Percentiles rank a stretch among this genome's conserved stretches.
phyloP scores from a whole-genome alignment of 331 rosid species.

The Quercus lobata region DNA sequence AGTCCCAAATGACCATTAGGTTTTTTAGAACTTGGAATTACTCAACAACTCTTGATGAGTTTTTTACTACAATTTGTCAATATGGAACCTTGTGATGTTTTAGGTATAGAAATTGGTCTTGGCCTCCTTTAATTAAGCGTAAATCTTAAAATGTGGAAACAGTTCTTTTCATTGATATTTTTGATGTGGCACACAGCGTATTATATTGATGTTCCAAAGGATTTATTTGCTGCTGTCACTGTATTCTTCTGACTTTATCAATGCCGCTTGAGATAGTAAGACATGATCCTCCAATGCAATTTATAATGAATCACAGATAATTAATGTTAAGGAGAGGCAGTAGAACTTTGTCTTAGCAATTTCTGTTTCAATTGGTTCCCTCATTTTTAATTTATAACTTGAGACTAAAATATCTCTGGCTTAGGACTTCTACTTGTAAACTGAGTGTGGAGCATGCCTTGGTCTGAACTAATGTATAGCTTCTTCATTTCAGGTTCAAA shows the following conservation, averaged over 20 bases:
- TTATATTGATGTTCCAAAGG: neutral
- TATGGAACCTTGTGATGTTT: neutral
- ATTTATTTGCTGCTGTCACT: neutral
- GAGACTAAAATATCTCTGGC: neutral
- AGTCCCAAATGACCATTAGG: neutral
- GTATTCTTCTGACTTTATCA: neutral
- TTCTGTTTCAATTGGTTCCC: neutral
- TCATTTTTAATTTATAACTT: neutral
- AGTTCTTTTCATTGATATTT: neutral
- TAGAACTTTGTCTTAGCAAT: neutral
- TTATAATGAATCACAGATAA: neutral
- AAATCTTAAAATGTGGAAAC: neutral
- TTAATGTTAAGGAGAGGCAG: neutral
- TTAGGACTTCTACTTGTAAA: neutral
- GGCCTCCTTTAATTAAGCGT: neutral
- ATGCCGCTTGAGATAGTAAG: neutral
- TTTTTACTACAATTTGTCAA: neutral
- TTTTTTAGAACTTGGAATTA: neutral
- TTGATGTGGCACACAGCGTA: neutral
- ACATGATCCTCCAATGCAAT: neutral
- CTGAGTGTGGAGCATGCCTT: neutral
- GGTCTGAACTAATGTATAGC: slow-evolving; percentile 10
- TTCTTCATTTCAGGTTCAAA: slow-evolving; percentile 66
- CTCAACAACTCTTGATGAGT: neutral
- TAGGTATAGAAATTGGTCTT: neutral